Evolutionary conservation across 2,329 filamentous ascomycete genomes (phyloP).

Genomic region (Fusarium euwallaceae): DNA sequence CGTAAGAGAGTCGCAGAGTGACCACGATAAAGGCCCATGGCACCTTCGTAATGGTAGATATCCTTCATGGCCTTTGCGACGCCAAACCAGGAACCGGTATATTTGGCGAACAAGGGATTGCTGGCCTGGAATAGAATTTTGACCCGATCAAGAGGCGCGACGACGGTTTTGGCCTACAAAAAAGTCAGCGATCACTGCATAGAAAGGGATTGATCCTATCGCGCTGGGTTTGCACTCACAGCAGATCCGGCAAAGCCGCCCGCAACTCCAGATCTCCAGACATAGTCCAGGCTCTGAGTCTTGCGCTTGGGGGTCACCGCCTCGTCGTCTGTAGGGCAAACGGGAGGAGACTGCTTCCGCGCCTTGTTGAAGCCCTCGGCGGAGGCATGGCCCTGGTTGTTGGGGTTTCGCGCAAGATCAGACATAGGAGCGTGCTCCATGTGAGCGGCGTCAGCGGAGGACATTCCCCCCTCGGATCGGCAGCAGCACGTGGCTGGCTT

Average conservation of each 20-base stretch:
- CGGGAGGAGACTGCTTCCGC: constrained; percentile 52
- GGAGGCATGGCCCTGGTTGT: constrained; percentile 47
- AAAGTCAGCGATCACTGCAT: constrained; percentile 19
- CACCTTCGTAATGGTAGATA: constrained; percentile 82
- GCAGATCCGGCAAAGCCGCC: constrained; percentile 93
- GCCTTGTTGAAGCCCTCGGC: constrained; percentile 35
- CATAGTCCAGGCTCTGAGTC: constrained; percentile 82
- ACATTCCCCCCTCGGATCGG: constrained; percentile 60
- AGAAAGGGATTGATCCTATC: neutral
- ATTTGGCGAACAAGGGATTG: constrained; percentile 94
- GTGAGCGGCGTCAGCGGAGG: constrained; percentile 66
- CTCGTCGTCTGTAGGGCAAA: constrained; percentile 65
- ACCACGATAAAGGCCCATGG: constrained; percentile 85
- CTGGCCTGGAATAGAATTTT: constrained; percentile 98
- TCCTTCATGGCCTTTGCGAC: constrained; percentile 85
- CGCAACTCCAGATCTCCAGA: constrained; percentile 85
- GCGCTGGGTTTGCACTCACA: constrained; percentile 65
- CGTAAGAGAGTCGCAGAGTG: constrained; percentile 94
- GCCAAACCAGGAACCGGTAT: constrained; percentile 89
- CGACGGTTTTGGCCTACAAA: constrained; percentile 88
- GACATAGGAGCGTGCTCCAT: constrained; percentile 71
- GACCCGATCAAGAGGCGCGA: constrained; percentile 95
- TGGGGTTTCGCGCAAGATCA: constrained; percentile 58
- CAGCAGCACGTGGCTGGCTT: constrained; percentile 44
- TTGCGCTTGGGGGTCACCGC: constrained; percentile 59